phyloP scores from a whole-genome alignment of 768 basidiomycete species.

The Chiua virens region DNA sequence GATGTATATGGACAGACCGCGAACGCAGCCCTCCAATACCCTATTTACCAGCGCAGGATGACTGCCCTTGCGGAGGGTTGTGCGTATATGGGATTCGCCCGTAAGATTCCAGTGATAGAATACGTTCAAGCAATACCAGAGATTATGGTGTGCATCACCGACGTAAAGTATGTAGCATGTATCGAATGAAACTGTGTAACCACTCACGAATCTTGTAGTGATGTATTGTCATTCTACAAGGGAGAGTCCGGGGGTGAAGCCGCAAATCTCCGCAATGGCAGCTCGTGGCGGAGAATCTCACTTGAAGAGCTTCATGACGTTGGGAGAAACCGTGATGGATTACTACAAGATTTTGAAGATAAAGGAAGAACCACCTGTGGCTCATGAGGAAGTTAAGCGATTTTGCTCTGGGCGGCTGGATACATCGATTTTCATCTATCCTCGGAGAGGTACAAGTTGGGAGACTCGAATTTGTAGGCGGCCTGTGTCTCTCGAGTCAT shows the following conservation, averaged over 20 bases:
- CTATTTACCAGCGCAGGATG: conserved; percentile 17
- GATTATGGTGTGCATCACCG: conserved; percentile 20
- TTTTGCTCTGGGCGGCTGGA: conserved; percentile 17
- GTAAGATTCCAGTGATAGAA: conserved; percentile 25
- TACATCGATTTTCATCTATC: conserved; percentile 24
- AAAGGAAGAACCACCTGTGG: conserved; percentile 6
- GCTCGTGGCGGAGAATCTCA: conserved; percentile 18
- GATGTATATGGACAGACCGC: neutral
- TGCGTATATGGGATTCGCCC: conserved; percentile 33
- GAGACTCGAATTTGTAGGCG: conserved; percentile 11
- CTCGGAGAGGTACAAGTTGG: conserved; percentile 17
- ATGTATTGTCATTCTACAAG: conserved; percentile 38
- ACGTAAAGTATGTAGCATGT: conserved; percentile 33
- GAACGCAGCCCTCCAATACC: conserved; percentile 15
- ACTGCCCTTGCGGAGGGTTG: conserved; percentile 35
- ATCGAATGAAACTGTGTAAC: neutral
- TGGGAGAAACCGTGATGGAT: too few species aligned
- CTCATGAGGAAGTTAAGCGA: conserved; percentile 2
- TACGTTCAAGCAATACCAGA: conserved; percentile 38
- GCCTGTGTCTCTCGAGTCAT: too few species aligned
- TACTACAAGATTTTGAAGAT: conserved; percentile 23
- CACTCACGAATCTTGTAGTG: conserved; percentile 20
- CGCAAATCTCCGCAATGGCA: conserved; percentile 32
- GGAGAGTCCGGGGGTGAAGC: conserved; percentile 36
- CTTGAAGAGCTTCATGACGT: conserved; percentile 18